Conservation (phyloP, 768 basidiomycete species). For the Trametes villosa region DNA sequence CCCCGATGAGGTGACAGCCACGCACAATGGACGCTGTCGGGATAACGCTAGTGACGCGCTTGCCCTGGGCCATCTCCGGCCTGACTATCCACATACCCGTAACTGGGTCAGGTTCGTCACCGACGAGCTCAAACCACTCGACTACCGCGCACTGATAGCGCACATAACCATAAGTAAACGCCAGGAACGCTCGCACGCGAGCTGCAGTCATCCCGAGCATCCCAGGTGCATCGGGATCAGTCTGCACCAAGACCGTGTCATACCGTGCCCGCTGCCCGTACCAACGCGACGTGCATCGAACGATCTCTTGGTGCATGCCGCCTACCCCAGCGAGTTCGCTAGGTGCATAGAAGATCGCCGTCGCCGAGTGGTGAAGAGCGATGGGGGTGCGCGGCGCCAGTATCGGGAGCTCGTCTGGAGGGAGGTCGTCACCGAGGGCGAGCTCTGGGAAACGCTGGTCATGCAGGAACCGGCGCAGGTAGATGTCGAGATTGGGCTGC, state of each 20-base stretch:
- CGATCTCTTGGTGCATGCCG: conserved; percentile 34
- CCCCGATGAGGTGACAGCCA: not conserved
- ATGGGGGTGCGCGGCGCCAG: not conserved
- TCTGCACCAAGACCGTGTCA: not conserved
- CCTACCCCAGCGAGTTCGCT: conserved; percentile 32
- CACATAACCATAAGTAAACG: conserved; percentile 34
- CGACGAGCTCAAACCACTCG: conserved; percentile 6
- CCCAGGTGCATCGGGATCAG: not conserved
- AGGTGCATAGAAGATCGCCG: conserved; percentile 31
- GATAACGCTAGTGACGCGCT: not conserved
- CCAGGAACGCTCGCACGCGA: conserved; percentile 23
- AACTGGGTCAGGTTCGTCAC: not conserved
- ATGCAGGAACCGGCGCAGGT: too few species aligned
- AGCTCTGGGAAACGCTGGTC: too few species aligned
- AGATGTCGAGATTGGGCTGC: too few species aligned
- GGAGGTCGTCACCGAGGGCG: not conserved
- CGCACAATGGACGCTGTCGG: not conserved
- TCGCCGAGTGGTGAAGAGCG: conserved; percentile 31
- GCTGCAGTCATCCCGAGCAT: not conserved
- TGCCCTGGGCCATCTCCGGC: too few species aligned
- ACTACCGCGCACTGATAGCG: conserved; percentile 6
- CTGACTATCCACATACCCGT: not conserved
- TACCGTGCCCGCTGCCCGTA: conserved; percentile 8
- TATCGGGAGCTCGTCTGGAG: not conserved
- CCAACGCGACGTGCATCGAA: conserved; percentile 31